Conservation (phyloP, 2,329 filamentous ascomycete genomes). For the Thelonectria discophora region DNA sequence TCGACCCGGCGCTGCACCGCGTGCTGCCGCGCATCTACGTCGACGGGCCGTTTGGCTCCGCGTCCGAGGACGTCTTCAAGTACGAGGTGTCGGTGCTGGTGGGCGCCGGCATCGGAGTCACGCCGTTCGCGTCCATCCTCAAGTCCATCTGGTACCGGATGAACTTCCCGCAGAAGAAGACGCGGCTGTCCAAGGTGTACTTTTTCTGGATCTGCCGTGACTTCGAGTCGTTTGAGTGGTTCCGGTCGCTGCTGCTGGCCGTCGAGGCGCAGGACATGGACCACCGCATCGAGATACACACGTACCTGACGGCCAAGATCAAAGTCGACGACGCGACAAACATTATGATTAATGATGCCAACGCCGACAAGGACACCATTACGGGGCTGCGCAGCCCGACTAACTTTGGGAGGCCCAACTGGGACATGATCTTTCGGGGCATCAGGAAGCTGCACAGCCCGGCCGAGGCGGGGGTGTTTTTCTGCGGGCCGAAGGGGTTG, state of each 20-base stretch:
- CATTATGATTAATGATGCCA: slow-evolving; percentile 92
- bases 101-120: slow-evolving; percentile 84
- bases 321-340: slow-evolving; percentile 87
- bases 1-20: slow-evolving; percentile 75
- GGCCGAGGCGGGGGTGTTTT: slow-evolving; percentile 81
- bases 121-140: slow-evolving; percentile 85
- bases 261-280: slow-evolving; percentile 88
- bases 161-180: slow-evolving; percentile 85
- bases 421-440: slow-evolving; percentile 88
- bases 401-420: slow-evolving; percentile 87
- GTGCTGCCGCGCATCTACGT: slow-evolving; percentile 83
- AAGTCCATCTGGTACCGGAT: slow-evolving; percentile 95
- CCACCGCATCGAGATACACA: slow-evolving; percentile 88
- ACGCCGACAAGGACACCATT: slow-evolving; percentile 84
- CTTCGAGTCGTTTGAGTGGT: slow-evolving; percentile 91
- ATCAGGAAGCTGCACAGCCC: slow-evolving; percentile 81
- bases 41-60: slow-evolving; percentile 85
- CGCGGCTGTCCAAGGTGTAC: slow-evolving; percentile 83
- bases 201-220: slow-evolving; percentile 94
- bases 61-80: slow-evolving; percentile 90
- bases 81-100: slow-evolving; percentile 83
- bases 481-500: slow-evolving; percentile 83
- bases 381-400: slow-evolving; percentile 83
- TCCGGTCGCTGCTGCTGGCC: slow-evolving; percentile 81
- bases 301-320: slow-evolving; percentile 87